phyloP scores from a whole-genome alignment of 805 yeast species.

The Lipomyces orientalis region DNA sequence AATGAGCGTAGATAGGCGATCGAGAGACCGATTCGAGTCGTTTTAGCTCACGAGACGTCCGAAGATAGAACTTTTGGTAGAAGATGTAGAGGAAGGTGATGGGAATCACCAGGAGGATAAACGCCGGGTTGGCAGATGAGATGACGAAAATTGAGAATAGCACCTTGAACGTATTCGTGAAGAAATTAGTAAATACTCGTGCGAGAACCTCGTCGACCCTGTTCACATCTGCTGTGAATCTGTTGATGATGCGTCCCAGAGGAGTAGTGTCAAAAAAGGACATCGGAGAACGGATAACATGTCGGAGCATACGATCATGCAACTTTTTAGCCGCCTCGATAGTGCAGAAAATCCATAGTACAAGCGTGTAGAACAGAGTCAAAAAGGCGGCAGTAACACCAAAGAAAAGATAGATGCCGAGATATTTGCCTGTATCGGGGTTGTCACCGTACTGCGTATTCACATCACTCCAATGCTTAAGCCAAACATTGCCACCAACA shows the following conservation, averaged over 20 bases:
- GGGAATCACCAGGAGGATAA: slow-evolving; percentile 74
- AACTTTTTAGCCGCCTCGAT: slow-evolving; percentile 66
- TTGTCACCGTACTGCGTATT: slow-evolving; percentile 72
- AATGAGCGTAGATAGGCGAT: slow-evolving; percentile 79
- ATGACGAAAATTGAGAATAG: slow-evolving; percentile 76
- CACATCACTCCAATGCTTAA: slow-evolving; percentile 95
- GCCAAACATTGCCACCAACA: slow-evolving; percentile 77
- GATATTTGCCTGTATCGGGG: slow-evolving; percentile 69
- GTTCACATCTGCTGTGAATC: slow-evolving; percentile 89
- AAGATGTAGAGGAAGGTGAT: slow-evolving; percentile 65
- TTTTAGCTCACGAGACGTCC: slow-evolving; percentile 76
- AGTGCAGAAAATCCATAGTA: slow-evolving; percentile 80
- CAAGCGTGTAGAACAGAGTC: slow-evolving; percentile 66
- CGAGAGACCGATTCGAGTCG: slow-evolving; percentile 70
- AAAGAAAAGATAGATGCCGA: slow-evolving; percentile 75
- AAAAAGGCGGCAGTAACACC: slow-evolving; percentile 71
- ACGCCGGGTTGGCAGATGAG: slow-evolving; percentile 84
- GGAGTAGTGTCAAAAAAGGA: slow-evolving; percentile 95
- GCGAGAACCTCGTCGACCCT: slow-evolving; percentile 77
- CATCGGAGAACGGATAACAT: slow-evolving; percentile 90
- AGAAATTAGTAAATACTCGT: slow-evolving; percentile 46
- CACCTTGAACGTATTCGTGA: slow-evolving; percentile 45
- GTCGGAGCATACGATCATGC: slow-evolving; percentile 75
- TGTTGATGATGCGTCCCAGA: slow-evolving; percentile 84
- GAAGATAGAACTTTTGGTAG: slow-evolving; percentile 71